A percentile compares a stretch with the other conserved stretches of the same genome.
These are phyloP conservation scores for Leptographium lundbergii DNA, from an alignment of 2,329 filamentous ascomycete species.

Conservation along the genomic window DNA sequence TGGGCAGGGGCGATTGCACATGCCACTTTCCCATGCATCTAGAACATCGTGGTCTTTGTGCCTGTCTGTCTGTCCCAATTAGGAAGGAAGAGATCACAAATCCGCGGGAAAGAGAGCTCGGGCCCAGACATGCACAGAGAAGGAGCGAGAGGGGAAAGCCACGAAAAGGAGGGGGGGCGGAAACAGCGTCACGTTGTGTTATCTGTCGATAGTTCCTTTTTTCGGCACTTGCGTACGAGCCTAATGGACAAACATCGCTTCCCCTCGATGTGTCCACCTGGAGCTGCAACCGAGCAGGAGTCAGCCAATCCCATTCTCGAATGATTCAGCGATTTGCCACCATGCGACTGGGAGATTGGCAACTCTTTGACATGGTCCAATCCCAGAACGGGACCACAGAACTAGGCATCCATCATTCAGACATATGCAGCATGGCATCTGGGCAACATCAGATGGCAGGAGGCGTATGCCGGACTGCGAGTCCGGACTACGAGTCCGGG, in stretches of 20 bases:
- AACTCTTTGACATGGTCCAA: background rate
- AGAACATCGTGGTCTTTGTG: background rate
- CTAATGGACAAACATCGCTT: background rate
- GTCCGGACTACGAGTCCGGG: too few relatives aligned
- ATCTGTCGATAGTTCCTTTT: background rate
- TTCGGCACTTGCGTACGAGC: too few relatives aligned
- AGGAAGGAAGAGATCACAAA: background rate
- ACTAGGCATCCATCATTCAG: background rate
- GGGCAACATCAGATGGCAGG: background rate
- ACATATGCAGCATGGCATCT: too few relatives aligned
- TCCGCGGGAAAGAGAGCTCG: background rate
- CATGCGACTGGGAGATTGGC: background rate
- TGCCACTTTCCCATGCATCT: background rate
- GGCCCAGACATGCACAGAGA: background rate
- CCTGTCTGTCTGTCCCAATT: background rate
- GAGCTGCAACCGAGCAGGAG: background rate
- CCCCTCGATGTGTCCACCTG: background rate
- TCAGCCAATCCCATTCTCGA: background rate
- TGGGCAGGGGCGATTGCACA: background rate
- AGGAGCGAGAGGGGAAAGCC: background rate
- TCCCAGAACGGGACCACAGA: background rate
- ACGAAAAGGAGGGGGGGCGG: background rate
- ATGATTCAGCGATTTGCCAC: background rate
- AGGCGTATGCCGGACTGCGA: background rate
- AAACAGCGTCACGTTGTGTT: background rate